phyloP scores from a whole-genome alignment of 352 stramenopile species.

The Elongisporangium prolatum region DNA sequence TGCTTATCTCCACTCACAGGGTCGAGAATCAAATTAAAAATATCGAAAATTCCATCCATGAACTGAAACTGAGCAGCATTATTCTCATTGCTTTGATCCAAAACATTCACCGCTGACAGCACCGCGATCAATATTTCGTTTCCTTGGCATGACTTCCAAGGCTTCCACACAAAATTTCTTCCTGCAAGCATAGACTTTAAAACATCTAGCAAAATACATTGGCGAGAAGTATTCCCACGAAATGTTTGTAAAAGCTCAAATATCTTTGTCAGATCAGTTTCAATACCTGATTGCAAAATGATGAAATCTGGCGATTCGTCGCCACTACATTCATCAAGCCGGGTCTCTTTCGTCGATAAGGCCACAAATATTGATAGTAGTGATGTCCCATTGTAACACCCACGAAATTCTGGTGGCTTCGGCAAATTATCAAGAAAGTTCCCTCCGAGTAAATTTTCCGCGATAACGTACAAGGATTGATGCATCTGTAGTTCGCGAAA shows the following conservation, averaged over 20 bases:
- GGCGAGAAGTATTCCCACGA: slow-evolving; percentile 20
- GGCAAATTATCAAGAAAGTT: slow-evolving; percentile 20
- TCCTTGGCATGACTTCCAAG: slow-evolving; percentile 50
- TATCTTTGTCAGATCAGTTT: slow-evolving; percentile 51
- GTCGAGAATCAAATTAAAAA: slow-evolving; percentile 46
- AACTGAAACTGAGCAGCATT: slow-evolving; percentile 21
- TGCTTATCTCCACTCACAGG: slow-evolving; percentile 16
- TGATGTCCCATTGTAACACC: slow-evolving; percentile 11
- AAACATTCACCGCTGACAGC: slow-evolving; percentile 44
- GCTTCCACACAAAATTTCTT: slow-evolving; percentile 24
- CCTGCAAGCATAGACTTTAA: slow-evolving; percentile 47
- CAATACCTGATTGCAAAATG: slow-evolving; percentile 40
- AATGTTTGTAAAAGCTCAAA: slow-evolving; percentile 46
- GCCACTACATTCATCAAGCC: not conserved
- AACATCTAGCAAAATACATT: slow-evolving; percentile 33
- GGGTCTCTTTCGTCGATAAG: slow-evolving; percentile 11
- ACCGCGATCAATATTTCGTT: slow-evolving; percentile 57
- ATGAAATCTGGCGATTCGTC: slow-evolving; percentile 7
- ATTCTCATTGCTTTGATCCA: slow-evolving; percentile 13
- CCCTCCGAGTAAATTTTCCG: slow-evolving; percentile 25
- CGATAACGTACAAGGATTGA: slow-evolving; percentile 52
- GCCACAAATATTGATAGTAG: slow-evolving; percentile 43
- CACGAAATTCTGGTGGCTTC: slow-evolving; percentile 7
- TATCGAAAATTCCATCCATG: slow-evolving; percentile 46
- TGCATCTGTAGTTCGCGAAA: slow-evolving; percentile 57